Evolutionary conservation across 73 alveolate species (phyloP), one percentile per base, ranked within the genome.

Genomic region (Paramecium caudatum): DNA sequence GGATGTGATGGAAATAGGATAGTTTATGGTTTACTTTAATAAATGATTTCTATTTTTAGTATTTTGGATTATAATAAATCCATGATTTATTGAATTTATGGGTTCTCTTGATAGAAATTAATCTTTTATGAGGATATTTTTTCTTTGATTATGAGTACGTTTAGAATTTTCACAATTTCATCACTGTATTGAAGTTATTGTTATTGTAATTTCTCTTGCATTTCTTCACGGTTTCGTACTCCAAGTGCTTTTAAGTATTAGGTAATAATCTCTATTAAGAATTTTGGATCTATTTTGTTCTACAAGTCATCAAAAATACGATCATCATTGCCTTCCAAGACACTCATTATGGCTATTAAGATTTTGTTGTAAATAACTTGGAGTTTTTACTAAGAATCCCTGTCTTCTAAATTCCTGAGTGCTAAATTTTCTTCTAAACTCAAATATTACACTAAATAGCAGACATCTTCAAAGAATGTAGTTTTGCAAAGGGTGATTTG

Each of bases 1-100:
- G 93, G 93, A 41, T 47, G 90, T 0, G 63, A 39, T 43, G 93
- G 93, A 10, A 37, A 63, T n/a, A 74, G 32, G 19, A 74, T 45
- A 5, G 62, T 74, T 74, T 74, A 74, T 3, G 43, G 39, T 37
- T 74, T 74, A 10, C 55, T 37, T 45, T 43, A 41, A 74, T 74
- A 74, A 74, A 74, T 74, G 1, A 74, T 74, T 74, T 74, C 88
- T 27, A 74, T 74, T 23, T 47, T 74, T 74, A 36, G 15, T 3
- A 74, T 74, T 74, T 23, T 41, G n/a, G 43, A 41, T 74, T 74
- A 37, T 74, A 74, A 74, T 17, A 16, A 39, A 10, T 36, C 32
- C 43, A 74, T 37, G 16, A 74, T 74, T 13, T 37, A 63, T 74
- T 74, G 17, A 13, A 65, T 33, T 13, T 65, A 65, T 25, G 27